phyloP scores from a whole-genome alignment of 345 rosid genomes.

The Mercurialis annua region DNA sequence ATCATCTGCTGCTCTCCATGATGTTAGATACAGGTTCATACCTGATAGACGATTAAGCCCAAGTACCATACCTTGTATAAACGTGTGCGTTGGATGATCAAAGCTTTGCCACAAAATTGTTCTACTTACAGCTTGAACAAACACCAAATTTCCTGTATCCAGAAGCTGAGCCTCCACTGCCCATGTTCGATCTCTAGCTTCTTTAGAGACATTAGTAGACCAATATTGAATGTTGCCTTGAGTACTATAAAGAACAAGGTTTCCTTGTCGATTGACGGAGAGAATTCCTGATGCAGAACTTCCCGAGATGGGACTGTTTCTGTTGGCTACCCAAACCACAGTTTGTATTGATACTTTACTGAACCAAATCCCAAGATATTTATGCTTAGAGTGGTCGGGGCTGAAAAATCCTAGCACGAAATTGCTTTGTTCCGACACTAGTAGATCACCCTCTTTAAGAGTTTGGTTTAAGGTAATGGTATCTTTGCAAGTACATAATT shows the following conservation, averaged over 20 bases:
- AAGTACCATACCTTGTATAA: background rate
- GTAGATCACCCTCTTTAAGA: constrained; percentile 13
- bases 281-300: constrained; percentile 22
- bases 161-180: background rate
- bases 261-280: constrained; percentile 9
- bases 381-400: constrained; percentile 8
- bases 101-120: constrained; percentile 9
- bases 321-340: constrained; percentile 33
- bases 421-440: background rate
- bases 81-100: background rate
- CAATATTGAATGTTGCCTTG: constrained; percentile 4
- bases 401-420: constrained; percentile 33
- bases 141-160: constrained; percentile 17
- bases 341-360: constrained; percentile 10
- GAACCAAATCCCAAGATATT: constrained; percentile 32
- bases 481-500: background rate
- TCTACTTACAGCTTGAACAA: background rate
- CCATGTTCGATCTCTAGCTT: background rate
- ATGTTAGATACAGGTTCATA: background rate
- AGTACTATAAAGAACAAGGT: constrained; percentile 15
- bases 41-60: background rate
- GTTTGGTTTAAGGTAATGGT: constrained; percentile 15
- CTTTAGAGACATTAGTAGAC: constrained; percentile 17
- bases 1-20: constrained; percentile 1
- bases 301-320: constrained; percentile 15